Evolutionary conservation across 2,329 filamentous ascomycete genomes (phyloP), one percentile per base, ranked within the genome.

Genomic region (Diaporthe australafricana): DNA sequence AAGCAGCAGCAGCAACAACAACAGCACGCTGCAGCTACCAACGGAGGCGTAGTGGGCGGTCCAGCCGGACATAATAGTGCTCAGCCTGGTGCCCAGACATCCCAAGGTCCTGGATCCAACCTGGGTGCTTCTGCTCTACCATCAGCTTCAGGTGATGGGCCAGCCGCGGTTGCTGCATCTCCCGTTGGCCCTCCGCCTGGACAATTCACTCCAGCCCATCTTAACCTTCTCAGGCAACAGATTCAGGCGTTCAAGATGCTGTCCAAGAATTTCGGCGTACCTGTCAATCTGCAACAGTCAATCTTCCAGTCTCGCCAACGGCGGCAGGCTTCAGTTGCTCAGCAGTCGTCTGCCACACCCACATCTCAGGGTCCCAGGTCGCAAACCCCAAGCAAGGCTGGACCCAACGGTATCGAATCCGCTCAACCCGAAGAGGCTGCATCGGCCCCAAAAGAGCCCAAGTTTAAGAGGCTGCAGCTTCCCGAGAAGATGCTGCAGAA

Each of bases 231-330:
- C 12, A 89, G 94, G 73, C 92, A 93, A 75, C 96, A 99, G 80
- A 98, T 98, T 65, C 88, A 92, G 77, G 95, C 96, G 0, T 98
- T 98, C 83, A 97, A 97, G 82, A 88, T 95, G 75, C 87, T 99
- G 5, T 92, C 94, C 6, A 97, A 96, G 82, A 98, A 98, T 76
- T 87, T 93, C 17, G 92, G 95, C 0, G 90, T 98, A 4, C 94
- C 96, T 1, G 83, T 89, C 38, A 88, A 90, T 74, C 89, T 98
- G 75, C 94, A 97, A 80, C 93, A 96, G 78, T 90, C 93, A 62
- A 91, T 98, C 47, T 97, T 95, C 79, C 88, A 92, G 55, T 91
- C 93, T 71, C 90, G 92, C 62, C 89, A 92, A 75, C 91, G 91
- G 76, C 90, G 92, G 76, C 84, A 88, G 68, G 85, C 91, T 32